A percentile compares a stretch with the other conserved stretches of the same genome.
These are phyloP conservation scores for Cadophora gregata DNA, from an alignment of 2,329 filamentous ascomycete species.

Conservation along the genomic window DNA sequence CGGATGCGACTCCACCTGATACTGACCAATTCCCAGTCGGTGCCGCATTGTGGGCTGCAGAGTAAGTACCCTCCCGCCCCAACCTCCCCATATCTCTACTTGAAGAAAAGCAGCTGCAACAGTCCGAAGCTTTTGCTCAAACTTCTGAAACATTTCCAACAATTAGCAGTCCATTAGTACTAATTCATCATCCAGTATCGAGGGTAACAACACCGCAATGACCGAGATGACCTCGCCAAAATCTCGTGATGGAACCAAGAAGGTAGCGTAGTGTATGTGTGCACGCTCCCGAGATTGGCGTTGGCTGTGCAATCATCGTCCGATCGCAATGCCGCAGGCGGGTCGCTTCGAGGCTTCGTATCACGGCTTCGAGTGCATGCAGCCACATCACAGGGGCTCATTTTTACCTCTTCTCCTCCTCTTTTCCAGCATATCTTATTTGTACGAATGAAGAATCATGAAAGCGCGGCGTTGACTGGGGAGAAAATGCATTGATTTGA, in stretches of 20 bases:
- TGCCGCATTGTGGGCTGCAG: slow-evolving; percentile 92
- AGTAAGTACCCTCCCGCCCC: slow-evolving; percentile 45
- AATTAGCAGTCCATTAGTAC: too few species aligned
- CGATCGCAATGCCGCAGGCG: slow-evolving; percentile 24
- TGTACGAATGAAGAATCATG: slow-evolving; percentile 4
- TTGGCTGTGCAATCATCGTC: slow-evolving; percentile 26
- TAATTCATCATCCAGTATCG: slow-evolving; percentile 53
- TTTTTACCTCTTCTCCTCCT: not conserved
- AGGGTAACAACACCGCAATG: slow-evolving; percentile 48
- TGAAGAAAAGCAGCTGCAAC: not conserved
- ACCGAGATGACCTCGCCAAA: slow-evolving; percentile 35
- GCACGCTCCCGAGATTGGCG: slow-evolving; percentile 35
- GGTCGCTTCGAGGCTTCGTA: slow-evolving; percentile 27
- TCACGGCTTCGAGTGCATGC: slow-evolving; percentile 25
- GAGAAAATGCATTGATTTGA: not conserved
- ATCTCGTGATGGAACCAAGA: slow-evolving; percentile 31
- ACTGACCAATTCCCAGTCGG: slow-evolving; percentile 61
- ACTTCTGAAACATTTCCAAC: not conserved
- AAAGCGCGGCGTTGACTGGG: slow-evolving; percentile 19
- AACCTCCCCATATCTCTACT: not conserved
- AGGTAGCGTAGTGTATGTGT: slow-evolving; percentile 30
- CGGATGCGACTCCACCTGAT: slow-evolving; percentile 32
- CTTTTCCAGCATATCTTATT: slow-evolving; percentile 10
- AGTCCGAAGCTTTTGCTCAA: not conserved
- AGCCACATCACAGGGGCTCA: slow-evolving; percentile 19